Evolutionary conservation across 345 rosid genomes (phyloP), one percentile per base, ranked within the genome.

Genomic region (Noccaea bulbosa): DNA sequence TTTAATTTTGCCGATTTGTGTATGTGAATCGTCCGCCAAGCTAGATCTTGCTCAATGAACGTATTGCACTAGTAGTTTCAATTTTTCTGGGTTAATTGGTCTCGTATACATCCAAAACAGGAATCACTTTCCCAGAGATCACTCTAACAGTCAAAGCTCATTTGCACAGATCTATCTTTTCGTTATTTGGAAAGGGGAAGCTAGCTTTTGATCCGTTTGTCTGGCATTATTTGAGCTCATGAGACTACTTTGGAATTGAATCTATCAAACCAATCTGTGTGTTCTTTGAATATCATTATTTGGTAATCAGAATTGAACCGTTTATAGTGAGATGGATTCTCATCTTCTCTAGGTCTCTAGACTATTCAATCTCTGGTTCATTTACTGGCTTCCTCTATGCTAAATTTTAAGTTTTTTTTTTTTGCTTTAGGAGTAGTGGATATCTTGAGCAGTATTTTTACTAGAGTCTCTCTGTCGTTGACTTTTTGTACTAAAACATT

Each of bases 381-480:
- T 54, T 54, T 17, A 44, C 14, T 63, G 7, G 3, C 60, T 51
- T 50, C 60, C 43, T 50, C 10, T 52, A 3, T 54, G 64, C 56
- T 63, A 54, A 6, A 12, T 32, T 32, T 51, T 3, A 9, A 50
- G 15, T 12, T 7, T 53, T 54, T 33, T 24, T 24, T 10, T 46
- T 46, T 34, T 30, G 20, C 7, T 1, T 30, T 39, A 16, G 11
- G 44, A 46, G 16, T 54, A 50, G 55, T 17, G 33, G 57, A 14
- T 49, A 40, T 60, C 46, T 30, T 45, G 12, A 63, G 11, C 45
- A 46, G 60, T 20, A 52, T 47, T 65, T 33, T 9, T 48, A 56
- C 46, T 57, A 4, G 67, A 15, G 56, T 44, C 73, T 67, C 12
- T 34, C 17, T 39, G 74, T 74, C 47, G 74, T 74, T 74, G 73